Conservation (phyloP, 1,284 basidiomycete species). For the Macrocystidia cucumis region DNA sequence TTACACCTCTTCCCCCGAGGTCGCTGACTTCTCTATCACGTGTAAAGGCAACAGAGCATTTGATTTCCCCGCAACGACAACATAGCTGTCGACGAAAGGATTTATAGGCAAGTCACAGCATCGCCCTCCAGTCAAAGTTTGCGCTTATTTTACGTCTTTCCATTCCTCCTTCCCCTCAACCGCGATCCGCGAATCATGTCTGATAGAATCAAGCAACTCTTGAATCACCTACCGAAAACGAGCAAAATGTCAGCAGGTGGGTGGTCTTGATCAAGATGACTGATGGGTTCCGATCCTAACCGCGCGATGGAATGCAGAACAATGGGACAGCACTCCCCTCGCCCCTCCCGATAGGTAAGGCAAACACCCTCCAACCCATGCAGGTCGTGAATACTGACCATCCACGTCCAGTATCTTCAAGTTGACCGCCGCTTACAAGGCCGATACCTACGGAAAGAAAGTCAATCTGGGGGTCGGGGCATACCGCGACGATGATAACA, state of each 20-base stretch:
- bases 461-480: slow-evolving; percentile 91
- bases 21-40: too few relatives aligned
- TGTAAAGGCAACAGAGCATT: too few relatives aligned
- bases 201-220: slow-evolving; percentile 45
- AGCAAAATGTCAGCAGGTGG: slow-evolving; percentile 41
- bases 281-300: too few relatives aligned
- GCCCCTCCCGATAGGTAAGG: slow-evolving; percentile 73
- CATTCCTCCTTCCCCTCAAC: background rate
- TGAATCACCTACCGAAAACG: slow-evolving; percentile 27
- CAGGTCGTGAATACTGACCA: slow-evolving; percentile 3
- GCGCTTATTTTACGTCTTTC: background rate
- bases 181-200: slow-evolving; percentile 28
- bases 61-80: too few relatives aligned
- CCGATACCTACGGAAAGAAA: slow-evolving; percentile 75
- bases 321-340: slow-evolving; percentile 66
- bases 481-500: slow-evolving; percentile 80
- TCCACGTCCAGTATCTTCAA: slow-evolving; percentile 73
- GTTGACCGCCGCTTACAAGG: slow-evolving; percentile 84
- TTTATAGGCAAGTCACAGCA: too few relatives aligned
- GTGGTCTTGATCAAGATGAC: slow-evolving; percentile 14
- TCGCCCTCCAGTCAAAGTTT: too few relatives aligned
- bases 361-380: background rate
- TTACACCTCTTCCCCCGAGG: too few relatives aligned
- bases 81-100: too few relatives aligned
- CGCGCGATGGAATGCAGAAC: too few relatives aligned